Base-by-base conservation (phyloP, 345 rosid species). In the Citrus medica region DNA sequence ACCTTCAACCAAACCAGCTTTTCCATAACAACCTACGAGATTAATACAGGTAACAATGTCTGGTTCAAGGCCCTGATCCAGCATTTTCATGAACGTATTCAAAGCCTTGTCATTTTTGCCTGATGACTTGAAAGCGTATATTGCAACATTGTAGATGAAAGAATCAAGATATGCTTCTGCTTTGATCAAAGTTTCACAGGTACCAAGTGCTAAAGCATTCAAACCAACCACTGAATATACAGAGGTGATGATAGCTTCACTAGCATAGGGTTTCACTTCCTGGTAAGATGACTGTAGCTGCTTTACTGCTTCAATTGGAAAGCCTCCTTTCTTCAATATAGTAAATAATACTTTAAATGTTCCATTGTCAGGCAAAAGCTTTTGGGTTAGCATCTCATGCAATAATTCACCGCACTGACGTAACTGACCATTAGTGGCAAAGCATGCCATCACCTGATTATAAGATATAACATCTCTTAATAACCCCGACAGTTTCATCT, bases 1-100 rank as follows among this genome's bases (percentile, higher is more conserved):
- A 61, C 97, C 98, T 79, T 92, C 94, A 56, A 92, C 80, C 95
- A 95, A 90, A 28, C 95, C 94, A 65, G 98, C 93, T 83, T 86
- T 93, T 37, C 94, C 95, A 53, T 95, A 93, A 76, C 97, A 86
- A 76, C 80, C 85, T 53, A 87, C 93, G 46, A 95, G 89, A 85
- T 86, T 80, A 25, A 89, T 87, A 48, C 79, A 86, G 13, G 98
- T 93, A 61, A 91, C 88, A 27, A 89, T 25, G 83, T 95, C 98
- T n/a, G 97, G 94, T 65, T 90, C 82, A 58, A 93, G 73, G 35
- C 93, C 94, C 37, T 86, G 83, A n/a, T 93, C 97, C 80, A 89
- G 91, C 95, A 93, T 92, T 75, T 89, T 93, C 98, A 90, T 90
- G 78, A 82, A 90, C 22, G 79, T 38, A 76, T 88, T 90, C 70